Percentiles rank a stretch among this genome's conserved stretches.
Evolutionary conservation across 169 alveolate genomes (phyloP).

Genomic region (Babesia bigemina): DNA sequence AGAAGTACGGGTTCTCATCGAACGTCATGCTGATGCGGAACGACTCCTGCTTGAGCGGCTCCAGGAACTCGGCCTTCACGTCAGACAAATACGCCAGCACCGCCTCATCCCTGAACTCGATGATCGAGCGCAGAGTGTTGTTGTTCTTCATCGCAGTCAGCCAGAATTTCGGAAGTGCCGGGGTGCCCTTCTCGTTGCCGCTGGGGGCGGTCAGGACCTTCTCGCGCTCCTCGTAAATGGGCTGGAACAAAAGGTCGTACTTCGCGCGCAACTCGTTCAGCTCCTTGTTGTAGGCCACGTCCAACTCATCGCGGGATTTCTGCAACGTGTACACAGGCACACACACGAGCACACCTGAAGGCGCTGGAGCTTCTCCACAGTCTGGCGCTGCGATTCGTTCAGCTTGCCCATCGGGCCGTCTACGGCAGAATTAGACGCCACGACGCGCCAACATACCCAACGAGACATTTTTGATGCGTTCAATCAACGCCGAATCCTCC

Average conservation of each 20-base stretch:
- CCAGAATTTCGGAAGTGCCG: slow-evolving; percentile 80
- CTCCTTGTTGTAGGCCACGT: slow-evolving; percentile 74
- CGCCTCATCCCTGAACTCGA: slow-evolving; percentile 79
- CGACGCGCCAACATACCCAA: slow-evolving; percentile 30
- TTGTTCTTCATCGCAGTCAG: slow-evolving; percentile 79
- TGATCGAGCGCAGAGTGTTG: slow-evolving; percentile 74
- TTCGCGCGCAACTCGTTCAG: slow-evolving; percentile 75
- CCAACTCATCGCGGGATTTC: slow-evolving; percentile 77
- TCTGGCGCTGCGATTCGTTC: slow-evolving; percentile 74
- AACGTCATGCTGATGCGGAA: slow-evolving; percentile 75
- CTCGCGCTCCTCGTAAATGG: slow-evolving; percentile 71
- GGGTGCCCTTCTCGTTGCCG: slow-evolving; percentile 67
- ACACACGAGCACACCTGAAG: slow-evolving; percentile 44
- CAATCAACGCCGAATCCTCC: slow-evolving; percentile 63
- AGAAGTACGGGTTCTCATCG: slow-evolving; percentile 77
- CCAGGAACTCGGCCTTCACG: slow-evolving; percentile 77
- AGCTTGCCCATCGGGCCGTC: slow-evolving; percentile 68
- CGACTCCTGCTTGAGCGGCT: slow-evolving; percentile 77
- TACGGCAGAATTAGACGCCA: slow-evolving; percentile 5
- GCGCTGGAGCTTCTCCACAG: slow-evolving; percentile 70
- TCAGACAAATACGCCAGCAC: slow-evolving; percentile 76
- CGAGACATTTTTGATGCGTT: slow-evolving; percentile 66
- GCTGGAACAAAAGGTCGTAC: slow-evolving; percentile 75
- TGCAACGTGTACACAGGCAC: slow-evolving; percentile 3
- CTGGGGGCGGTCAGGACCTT: slow-evolving; percentile 58